A percentile compares a stretch with the other conserved stretches of the same genome.
phyloP scores from a whole-genome alignment of 768 basidiomycete genomes.

The Astraeus odoratus region DNA sequence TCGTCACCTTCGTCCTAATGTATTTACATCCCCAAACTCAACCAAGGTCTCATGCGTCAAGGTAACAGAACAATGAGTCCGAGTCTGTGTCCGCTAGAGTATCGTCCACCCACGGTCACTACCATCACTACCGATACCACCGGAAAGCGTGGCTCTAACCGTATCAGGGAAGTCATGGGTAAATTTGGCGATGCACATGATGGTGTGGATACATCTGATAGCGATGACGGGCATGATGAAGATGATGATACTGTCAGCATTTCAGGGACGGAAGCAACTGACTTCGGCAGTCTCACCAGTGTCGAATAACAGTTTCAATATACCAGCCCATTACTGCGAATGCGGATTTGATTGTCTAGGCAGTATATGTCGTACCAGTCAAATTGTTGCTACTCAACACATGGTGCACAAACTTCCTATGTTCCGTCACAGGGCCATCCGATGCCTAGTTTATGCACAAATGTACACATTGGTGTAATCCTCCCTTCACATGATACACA shows the following conservation, averaged over 20 bases:
- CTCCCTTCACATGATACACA: too few relatives aligned
- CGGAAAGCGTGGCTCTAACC: background rate
- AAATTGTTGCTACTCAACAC: too few relatives aligned
- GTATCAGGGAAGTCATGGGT: background rate
- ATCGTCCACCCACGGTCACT: slow-evolving; percentile 16
- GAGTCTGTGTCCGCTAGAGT: slow-evolving; percentile 16
- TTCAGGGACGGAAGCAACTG: slow-evolving; percentile 34
- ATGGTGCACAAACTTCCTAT: too few relatives aligned
- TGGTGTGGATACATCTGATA: background rate
- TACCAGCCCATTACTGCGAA: background rate
- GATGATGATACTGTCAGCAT: slow-evolving; percentile 32
- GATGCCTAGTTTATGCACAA: too few relatives aligned
- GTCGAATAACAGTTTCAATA: slow-evolving; percentile 31
- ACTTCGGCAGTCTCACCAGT: slow-evolving; percentile 45
- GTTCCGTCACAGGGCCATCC: too few relatives aligned
- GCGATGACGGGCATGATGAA: slow-evolving; percentile 12
- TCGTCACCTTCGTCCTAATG: slow-evolving; percentile 34
- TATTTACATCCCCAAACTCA: slow-evolving; percentile 28
- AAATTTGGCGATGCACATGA: background rate
- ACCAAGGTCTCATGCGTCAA: slow-evolving; percentile 24
- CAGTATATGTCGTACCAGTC: too few relatives aligned
- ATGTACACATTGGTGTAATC: too few relatives aligned
- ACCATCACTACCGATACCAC: background rate
- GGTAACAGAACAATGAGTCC: slow-evolving; percentile 22
- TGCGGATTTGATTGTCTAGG: background rate